Base-by-base conservation (phyloP, 2,329 filamentous ascomycete species). In the Ophiostoma ips region DNA sequence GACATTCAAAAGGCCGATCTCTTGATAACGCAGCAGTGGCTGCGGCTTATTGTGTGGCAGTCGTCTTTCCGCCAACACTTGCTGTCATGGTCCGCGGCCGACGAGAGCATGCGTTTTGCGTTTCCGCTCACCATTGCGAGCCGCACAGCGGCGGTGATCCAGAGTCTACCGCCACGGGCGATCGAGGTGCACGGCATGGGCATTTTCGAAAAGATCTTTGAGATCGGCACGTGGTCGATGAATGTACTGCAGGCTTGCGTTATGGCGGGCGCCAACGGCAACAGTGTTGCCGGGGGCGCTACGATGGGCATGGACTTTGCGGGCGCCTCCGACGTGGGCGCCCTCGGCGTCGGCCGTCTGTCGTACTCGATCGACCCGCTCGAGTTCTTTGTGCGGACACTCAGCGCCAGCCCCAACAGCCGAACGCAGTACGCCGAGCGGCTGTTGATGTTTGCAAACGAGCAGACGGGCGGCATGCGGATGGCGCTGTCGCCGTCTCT, bases 21-120 rank as follows among this genome's bases (percentile, higher is more conserved):
- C 16, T 69, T 82, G 40, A 74, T 82, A 49, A 84, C 79, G 2
- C 81, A 85, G 59, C 79, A 83, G 58, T 85, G 81, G 81, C 68
- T 85, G 5, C 70, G 77, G 16, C 76, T 79, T 1, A 81, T 84
- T 65, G 75, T 84, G n/a, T 85, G 81, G 81, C 81, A 84, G 57
- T 72, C 81, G 2, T 80, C 79, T 3, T 82, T 83, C 57, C 74
- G 76, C 18, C 79, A 83, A 56, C 77, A 78, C 4, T 73, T 79
- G 21, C 68, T 84, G 18, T 81, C 77, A 31, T 77, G 74, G 31
- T 71, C 71, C 3, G 70, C 78, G 0, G 63, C 69, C 7, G 75
- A 83, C 51, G 71, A 71, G 54, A 73, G 76, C 44, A 76, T 81
- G 71, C 75, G 70, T 33, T 80, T 80, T 64, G 70, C 71, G 31